Evolutionary conservation across 2,329 filamentous ascomycete species (phyloP).

Genomic region (Xylaria sp.): DNA sequence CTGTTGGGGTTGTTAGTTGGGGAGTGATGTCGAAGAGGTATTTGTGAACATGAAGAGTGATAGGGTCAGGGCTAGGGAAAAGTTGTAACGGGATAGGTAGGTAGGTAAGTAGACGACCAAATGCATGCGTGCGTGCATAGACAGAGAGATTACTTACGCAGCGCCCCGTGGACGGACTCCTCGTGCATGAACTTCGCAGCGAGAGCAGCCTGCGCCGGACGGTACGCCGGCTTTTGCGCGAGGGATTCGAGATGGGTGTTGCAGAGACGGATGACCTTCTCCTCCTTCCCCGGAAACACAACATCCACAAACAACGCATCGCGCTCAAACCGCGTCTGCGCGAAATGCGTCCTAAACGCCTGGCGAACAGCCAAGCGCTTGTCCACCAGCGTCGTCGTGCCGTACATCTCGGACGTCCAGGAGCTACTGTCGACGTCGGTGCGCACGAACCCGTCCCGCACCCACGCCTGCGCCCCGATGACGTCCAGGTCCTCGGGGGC

Average conservation of each 20-base stretch:
- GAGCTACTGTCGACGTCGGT: conserved; percentile 56
- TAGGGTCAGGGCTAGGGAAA: background rate
- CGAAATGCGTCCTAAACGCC: conserved; percentile 63
- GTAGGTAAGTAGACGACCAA: background rate
- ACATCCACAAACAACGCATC: conserved; percentile 66
- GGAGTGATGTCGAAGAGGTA: background rate
- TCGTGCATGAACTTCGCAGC: conserved; percentile 42
- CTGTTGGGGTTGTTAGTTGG: conserved; percentile 5
- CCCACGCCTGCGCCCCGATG: conserved; percentile 57
- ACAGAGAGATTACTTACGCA: conserved; percentile 43
- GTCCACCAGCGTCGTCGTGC: conserved; percentile 63
- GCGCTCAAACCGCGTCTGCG: conserved; percentile 57
- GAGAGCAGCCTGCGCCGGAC: conserved; percentile 40
- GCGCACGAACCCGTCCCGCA: conserved; percentile 57
- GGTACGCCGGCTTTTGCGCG: conserved; percentile 41
- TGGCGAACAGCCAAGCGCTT: conserved; percentile 53
- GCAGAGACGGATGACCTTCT: conserved; percentile 41
- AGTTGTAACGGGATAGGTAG: background rate
- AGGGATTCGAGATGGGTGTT: conserved; percentile 50
- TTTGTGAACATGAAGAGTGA: background rate
- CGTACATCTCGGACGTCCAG: conserved; percentile 60
- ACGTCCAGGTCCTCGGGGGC: conserved; percentile 55
- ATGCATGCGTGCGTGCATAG: background rate
- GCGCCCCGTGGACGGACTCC: conserved; percentile 51
- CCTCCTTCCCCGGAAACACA: conserved; percentile 47